Conservation (phyloP, 805 yeast species). For the Teunomyces stri region DNA sequence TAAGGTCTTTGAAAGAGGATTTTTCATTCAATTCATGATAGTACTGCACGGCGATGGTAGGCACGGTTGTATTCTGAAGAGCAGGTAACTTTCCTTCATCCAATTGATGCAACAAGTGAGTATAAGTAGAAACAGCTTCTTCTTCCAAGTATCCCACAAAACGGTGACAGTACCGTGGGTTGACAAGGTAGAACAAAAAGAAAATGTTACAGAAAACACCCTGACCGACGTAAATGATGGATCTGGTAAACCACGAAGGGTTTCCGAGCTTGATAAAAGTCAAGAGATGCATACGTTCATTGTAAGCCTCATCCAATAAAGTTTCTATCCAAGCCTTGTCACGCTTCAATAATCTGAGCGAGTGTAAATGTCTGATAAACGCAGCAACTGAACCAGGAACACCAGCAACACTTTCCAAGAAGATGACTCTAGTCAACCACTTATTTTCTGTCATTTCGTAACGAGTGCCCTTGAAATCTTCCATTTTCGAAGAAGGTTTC, state of each 20-base stretch:
- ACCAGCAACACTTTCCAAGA: conserved; percentile 71
- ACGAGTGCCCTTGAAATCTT: conserved; percentile 36
- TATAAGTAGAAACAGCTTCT: conserved; percentile 70
- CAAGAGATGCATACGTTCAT: conserved; percentile 73
- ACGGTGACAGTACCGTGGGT: conserved; percentile 67
- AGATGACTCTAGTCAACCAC: conserved; percentile 63
- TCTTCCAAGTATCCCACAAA: conserved; percentile 79
- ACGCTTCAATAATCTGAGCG: conserved; percentile 57
- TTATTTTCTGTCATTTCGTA: conserved; percentile 57
- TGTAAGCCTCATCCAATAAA: conserved; percentile 70
- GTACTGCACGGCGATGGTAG: conserved; percentile 60
- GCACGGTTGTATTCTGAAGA: conserved; percentile 45
- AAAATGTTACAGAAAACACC: conserved; percentile 69
- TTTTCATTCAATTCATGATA: conserved; percentile 55
- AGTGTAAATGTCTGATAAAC: conserved; percentile 64
- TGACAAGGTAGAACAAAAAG: conserved; percentile 55
- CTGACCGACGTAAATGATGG: conserved; percentile 59
- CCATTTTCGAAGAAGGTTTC: conserved; percentile 42
- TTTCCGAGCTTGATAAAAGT: conserved; percentile 64
- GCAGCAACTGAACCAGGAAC: conserved; percentile 82
- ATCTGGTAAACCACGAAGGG: conserved; percentile 57
- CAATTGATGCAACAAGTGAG: conserved; percentile 55
- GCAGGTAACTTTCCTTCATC: conserved; percentile 49
- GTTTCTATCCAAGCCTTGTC: conserved; percentile 79
- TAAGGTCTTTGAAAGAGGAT: conserved; percentile 56